These are phyloP conservation scores for Acacia confusa DNA, from an alignment of 306 rosid species.

Conservation along the genomic window DNA sequence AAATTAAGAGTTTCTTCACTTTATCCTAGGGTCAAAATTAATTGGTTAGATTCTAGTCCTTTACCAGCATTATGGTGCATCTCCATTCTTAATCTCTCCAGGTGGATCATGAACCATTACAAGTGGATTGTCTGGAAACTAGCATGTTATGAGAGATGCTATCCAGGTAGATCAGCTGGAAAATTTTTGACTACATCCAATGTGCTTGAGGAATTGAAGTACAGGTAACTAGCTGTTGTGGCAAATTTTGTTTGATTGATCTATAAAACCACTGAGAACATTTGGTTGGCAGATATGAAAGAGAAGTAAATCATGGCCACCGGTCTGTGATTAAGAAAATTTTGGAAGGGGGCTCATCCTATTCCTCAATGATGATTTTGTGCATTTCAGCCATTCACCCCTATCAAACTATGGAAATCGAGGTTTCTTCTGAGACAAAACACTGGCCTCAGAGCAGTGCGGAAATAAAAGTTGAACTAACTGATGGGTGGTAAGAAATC, in stretches of 20 bases:
- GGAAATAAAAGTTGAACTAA: constrained; percentile 62
- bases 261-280: constrained; percentile 24
- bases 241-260: constrained; percentile 13
- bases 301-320: constrained; percentile 90
- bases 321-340: constrained; percentile 84
- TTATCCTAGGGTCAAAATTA: constrained; percentile 14
- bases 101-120: constrained; percentile 93
- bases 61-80: constrained; percentile 27
- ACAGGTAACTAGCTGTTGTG: constrained; percentile 56
- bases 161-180: constrained; percentile 53
- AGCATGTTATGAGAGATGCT: constrained; percentile 79
- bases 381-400: constrained; percentile 76
- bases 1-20: constrained; percentile 4
- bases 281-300: constrained; percentile 63
- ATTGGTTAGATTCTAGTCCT: constrained; percentile 9
- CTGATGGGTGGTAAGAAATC: constrained; percentile 73
- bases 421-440: constrained; percentile 21
- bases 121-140: constrained; percentile 96
- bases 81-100: constrained; percentile 38
- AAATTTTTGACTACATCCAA: constrained; percentile 60
- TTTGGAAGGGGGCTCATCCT: constrained; percentile 84
- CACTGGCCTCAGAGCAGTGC: constrained; percentile 37
- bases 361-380: constrained; percentile 72
- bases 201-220: constrained; percentile 90
- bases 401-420: constrained; percentile 41